Conservation (phyloP, 768 basidiomycete genomes). For the Termitomyces sp. region DNA sequence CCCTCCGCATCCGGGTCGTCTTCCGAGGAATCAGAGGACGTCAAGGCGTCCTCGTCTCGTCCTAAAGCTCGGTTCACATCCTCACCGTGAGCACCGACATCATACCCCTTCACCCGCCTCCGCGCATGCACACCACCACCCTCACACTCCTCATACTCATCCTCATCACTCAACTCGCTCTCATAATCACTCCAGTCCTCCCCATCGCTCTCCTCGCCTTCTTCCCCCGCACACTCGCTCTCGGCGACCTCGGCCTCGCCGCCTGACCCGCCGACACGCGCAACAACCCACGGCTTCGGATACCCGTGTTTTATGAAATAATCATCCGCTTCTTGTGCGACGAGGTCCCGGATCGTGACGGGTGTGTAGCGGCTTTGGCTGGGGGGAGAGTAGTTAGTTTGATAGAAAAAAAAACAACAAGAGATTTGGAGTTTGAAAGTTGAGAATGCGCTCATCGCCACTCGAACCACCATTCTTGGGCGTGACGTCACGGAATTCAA, state of each 20-base stretch:
- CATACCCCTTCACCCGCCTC: neutral
- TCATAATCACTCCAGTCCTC: slow-evolving; percentile 25
- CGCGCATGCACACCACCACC: neutral
- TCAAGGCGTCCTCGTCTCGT: no score
- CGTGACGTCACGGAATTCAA: neutral
- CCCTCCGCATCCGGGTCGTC: slow-evolving; percentile 30
- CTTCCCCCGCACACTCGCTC: neutral
- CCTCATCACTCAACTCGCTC: slow-evolving; percentile 18
- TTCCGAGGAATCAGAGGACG: no score
- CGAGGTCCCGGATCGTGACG: slow-evolving; percentile 20
- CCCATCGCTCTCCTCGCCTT: slow-evolving; percentile 1
- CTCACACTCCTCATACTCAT: slow-evolving; percentile 9
- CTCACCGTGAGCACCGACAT: slow-evolving; percentile 15
- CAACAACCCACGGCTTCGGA: slow-evolving; percentile 9
- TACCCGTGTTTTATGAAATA: slow-evolving; percentile 18
- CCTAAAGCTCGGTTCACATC: slow-evolving; percentile 20
- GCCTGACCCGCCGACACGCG: neutral
- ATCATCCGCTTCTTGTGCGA: slow-evolving; percentile 22
- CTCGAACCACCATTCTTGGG: no score
- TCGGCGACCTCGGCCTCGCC: neutral
- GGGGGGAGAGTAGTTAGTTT: no score
- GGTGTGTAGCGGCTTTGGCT: slow-evolving; percentile 20
- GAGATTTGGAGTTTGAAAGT: no score
- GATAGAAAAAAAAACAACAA: no score
- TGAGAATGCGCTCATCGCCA: no score